Evolutionary conservation across 2,329 filamentous ascomycete genomes (phyloP).

Genomic region (Phaeoacremonium minimum): DNA sequence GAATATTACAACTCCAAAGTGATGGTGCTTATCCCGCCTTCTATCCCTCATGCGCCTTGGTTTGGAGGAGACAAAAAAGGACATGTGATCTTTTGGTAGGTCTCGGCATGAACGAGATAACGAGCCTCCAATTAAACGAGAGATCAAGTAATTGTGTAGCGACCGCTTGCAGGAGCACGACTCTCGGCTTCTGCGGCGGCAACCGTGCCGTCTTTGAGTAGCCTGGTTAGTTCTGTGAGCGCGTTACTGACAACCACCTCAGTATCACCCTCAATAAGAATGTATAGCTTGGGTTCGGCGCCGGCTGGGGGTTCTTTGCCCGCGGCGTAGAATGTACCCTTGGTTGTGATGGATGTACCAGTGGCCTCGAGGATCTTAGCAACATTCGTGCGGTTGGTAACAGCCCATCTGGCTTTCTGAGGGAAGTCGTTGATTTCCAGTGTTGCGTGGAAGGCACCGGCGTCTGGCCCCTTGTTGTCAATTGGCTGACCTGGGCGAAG

Average conservation of each 20-base stretch:
- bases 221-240: conserved; percentile 81
- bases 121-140: too few relatives aligned
- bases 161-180: conserved; percentile 70
- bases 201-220: conserved; percentile 86
- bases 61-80: too few relatives aligned
- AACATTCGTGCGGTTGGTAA: conserved; percentile 97
- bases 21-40: too few relatives aligned
- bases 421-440: conserved; percentile 99
- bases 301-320: conserved; percentile 75
- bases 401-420: conserved; percentile 96
- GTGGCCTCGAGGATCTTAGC: conserved; percentile 96
- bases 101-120: too few relatives aligned
- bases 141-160: conserved; percentile 79
- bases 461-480: conserved; percentile 97
- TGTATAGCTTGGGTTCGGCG: conserved; percentile 91
- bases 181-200: conserved; percentile 84
- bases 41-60: too few relatives aligned
- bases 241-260: conserved; percentile 88
- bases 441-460: conserved; percentile 93
- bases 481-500: conserved; percentile 90
- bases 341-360: conserved; percentile 94
- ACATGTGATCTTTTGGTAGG: too few relatives aligned
- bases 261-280: conserved; percentile 95
- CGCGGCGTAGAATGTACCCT: conserved; percentile 81
- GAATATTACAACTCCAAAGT: too few relatives aligned